Evolutionary conservation across 352 stramenopile species (phyloP), one percentile per base, ranked within the genome.

Genomic region (Globisporangium megalacanthum): DNA sequence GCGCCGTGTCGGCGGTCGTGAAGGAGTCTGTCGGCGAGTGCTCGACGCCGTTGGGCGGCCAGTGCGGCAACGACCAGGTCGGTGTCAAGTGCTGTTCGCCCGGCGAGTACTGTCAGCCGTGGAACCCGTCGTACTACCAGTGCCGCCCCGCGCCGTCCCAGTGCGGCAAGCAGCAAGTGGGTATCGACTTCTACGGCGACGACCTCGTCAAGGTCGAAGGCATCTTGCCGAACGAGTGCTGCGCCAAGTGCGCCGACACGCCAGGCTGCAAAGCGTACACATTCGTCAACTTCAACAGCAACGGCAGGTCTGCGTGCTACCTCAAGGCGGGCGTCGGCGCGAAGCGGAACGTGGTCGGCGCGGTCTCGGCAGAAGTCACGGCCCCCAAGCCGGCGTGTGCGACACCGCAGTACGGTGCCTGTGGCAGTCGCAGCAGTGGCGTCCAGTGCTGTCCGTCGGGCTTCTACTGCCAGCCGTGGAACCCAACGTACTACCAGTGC

Each of bases 261-360:
- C 60, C 41, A 4, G 72, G 70, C 3, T 86, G 78, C 56, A 68
- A 72, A 60, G 78, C 73, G 10, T 86, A 84, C 69, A 80, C 76
- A 25, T 85, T 80, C 44, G 48, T 88, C 20, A 65, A 68, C 46
- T 48, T 49, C 42, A 64, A 64, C 53, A 7, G 15, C 11, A 53
- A 66, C 45, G 61, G 56, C 47, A 49, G 49, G 31, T 22, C 56
- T 8, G 56, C 48, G 49, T 61, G 56, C 47, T 61, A 61, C 36
- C 56, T 61, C 25, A 61, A 61, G 56, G 44, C 25, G 14, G 47
- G 56, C 11, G 31, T 51, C 7, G 53, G 41, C 6, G 8, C 25
- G 20, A 49, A 58, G 53, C 22, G 31, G 25, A 58, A 51, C 6
- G 17, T 13, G 1, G 39, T 51, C 4, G 53, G 53, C 2, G 53